These are phyloP conservation scores for Xanthoconium separans DNA, from an alignment of 1,284 basidiomycete genomes.

Conservation along the genomic window DNA sequence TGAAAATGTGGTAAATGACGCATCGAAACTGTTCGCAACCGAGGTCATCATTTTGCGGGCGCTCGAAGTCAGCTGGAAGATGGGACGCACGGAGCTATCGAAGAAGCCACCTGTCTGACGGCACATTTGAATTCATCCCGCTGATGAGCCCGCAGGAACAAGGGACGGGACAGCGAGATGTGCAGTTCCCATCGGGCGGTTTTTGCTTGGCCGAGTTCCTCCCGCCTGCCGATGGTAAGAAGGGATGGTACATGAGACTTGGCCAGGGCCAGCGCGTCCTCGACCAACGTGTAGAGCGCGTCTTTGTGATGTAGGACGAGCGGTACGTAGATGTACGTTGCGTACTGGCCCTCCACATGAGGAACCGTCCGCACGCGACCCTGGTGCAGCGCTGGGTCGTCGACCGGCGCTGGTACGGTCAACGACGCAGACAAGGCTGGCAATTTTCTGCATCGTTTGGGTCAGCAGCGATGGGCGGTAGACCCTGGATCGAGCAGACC, in stretches of 20 bases:
- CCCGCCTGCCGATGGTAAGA: constrained; percentile 40
- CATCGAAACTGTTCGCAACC: constrained; percentile 52
- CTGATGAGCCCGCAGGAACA: constrained; percentile 77
- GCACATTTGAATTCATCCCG: constrained; percentile 63
- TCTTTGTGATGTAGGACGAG: constrained; percentile 44
- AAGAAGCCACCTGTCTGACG: constrained; percentile 48
- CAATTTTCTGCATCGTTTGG: constrained; percentile 47
- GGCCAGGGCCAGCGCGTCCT: constrained; percentile 46
- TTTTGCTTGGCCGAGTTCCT: constrained; percentile 5
- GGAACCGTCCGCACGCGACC: constrained; percentile 72
- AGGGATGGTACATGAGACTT: constrained; percentile 45
- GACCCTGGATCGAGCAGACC: constrained; percentile 8
- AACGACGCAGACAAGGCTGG: constrained; percentile 56
- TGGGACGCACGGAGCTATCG: constrained; percentile 47
- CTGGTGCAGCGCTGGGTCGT: constrained; percentile 73
- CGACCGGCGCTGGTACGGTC: constrained; percentile 45
- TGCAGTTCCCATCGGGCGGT: constrained; percentile 49
- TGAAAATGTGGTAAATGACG: constrained; percentile 69
- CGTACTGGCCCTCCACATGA: constrained; percentile 79
- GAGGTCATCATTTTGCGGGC: constrained; percentile 11
- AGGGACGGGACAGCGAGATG: constrained; percentile 72
- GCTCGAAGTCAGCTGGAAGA: not conserved
- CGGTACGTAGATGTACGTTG: constrained; percentile 72
- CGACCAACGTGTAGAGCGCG: constrained; percentile 46
- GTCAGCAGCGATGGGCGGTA: constrained; percentile 13